phyloP scores from a whole-genome alignment of 2,329 filamentous ascomycete genomes.

The Chrysoporthe puriensis region DNA sequence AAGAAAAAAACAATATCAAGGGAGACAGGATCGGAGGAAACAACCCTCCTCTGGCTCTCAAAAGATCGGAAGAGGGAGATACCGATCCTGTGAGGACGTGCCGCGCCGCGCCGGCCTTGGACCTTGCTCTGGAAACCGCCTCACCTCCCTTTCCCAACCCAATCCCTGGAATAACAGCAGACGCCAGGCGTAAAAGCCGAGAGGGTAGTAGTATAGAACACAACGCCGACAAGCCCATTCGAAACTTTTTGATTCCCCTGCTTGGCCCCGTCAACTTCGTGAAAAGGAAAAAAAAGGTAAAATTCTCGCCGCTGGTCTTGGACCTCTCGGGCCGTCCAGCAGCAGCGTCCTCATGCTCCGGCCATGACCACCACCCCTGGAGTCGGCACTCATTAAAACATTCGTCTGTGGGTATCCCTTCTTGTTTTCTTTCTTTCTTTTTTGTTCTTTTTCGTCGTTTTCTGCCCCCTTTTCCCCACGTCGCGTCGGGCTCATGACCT shows the following conservation, averaged over 20 bases:
- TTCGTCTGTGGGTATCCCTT: not conserved
- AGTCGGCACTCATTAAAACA: constrained; percentile 1
- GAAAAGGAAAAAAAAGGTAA: too few relatives aligned
- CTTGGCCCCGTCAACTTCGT: constrained; percentile 2
- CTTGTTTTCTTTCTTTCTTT: not conserved
- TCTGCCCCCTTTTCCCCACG: constrained; percentile 45
- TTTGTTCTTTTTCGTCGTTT: not conserved
- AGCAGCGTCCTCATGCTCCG: not conserved
- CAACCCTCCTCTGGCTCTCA: not conserved
- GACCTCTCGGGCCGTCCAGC: not conserved
- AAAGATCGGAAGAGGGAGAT: not conserved
- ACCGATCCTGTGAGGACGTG: not conserved
- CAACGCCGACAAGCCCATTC: constrained; percentile 7
- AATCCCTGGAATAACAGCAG: not conserved
- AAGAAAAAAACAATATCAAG: not conserved
- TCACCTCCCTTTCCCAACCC: not conserved
- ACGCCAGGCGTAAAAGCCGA: not conserved
- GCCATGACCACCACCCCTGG: not conserved
- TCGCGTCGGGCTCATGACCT: constrained; percentile 10
- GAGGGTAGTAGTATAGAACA: not conserved
- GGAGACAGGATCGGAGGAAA: too few relatives aligned
- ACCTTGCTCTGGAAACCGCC: not conserved
- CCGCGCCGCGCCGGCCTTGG: not conserved
- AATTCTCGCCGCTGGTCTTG: not conserved
- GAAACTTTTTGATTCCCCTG: not conserved